phyloP scores from a whole-genome alignment of 192 early-diverging fungal species.

The Rhizophagus prolifer region DNA sequence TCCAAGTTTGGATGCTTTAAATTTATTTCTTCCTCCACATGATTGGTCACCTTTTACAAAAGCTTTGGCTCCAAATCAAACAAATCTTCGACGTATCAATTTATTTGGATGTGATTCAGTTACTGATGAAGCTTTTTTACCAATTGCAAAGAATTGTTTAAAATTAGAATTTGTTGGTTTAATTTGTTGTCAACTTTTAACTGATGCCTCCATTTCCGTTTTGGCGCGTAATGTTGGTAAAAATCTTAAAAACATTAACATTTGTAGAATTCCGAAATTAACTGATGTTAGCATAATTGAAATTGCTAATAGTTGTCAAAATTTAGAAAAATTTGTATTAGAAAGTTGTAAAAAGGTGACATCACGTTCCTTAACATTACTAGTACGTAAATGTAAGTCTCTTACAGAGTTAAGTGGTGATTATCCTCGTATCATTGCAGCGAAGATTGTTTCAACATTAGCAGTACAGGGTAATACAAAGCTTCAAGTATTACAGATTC shows the following conservation, averaged over 20 bases:
- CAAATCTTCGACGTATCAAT: neutral
- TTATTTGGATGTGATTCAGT: neutral
- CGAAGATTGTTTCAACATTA: neutral
- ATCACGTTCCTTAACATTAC: neutral
- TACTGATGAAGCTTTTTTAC: neutral
- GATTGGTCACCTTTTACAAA: neutral
- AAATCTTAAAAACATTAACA: neutral
- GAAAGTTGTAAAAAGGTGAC: neutral
- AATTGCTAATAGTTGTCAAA: neutral
- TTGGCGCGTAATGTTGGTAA: neutral
- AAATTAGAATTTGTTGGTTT: neutral
- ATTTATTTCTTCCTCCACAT: neutral
- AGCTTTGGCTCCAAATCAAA: neutral
- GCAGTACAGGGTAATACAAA: neutral
- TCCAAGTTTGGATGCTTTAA: neutral
- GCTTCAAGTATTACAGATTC: neutral
- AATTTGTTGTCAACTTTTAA: neutral
- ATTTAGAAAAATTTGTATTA: neutral
- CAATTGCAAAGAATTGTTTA: neutral
- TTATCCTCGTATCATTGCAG: neutral
- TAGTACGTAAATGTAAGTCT: neutral
- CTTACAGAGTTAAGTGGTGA: neutral
- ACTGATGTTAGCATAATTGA: neutral
- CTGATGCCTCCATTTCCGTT: neutral
- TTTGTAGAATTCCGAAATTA: neutral